Base-by-base conservation (phyloP, 768 basidiomycete genomes). In the Sporobolomyces phaffii region DNA sequence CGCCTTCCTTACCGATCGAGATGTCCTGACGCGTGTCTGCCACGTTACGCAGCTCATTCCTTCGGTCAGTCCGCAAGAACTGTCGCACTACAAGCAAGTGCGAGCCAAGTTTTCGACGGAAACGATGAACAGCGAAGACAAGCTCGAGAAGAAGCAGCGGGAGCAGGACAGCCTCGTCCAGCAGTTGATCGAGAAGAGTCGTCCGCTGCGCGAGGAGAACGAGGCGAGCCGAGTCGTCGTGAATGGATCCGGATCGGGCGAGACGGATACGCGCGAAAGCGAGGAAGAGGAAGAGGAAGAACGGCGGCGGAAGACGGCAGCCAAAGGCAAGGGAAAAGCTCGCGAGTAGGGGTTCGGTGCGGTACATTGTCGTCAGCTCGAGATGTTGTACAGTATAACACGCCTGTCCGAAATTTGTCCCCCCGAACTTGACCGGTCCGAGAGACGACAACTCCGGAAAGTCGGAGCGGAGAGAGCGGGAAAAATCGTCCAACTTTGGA, bases 11-110 rank as follows among this genome's bases (percentile, higher is more conserved):
- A n/a, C n/a, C n/a, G n/a, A n/a, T n/a, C n/a, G n/a, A n/a, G n/a
- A n/a, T n/a, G n/a, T n/a, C n/a, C n/a, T n/a, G n/a, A n/a, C n/a
- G n/a, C n/a, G 34, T 28, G 17, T 22, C 34, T 28, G 8, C 33
- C 13, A 26, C 34, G 26, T 24, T 15, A 15, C 20, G 1, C 44
- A 68, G 63, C 81, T 93, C 3, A 81, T 86, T 15, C 90, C 91
- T 5, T 90, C 88, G 73, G 86, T 98, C 24, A 92, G 87, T 74
- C 81, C 86, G 65, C 82, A 83, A 11, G 94, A 97, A 77, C 86
- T 98, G 84, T 82, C 83, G 2, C 88, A 91, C 74, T 98, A 98
- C 77, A 81, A 81, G 51, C 78, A 78, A 62, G 84, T 96, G 14
- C 88, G 89, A 76, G 78, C 80, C 70, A 82, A 82, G 41, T 91